Evolutionary conservation across 768 basidiomycete species (phyloP), one percentile per base, ranked within the genome.

Genomic region (Rhizopogon sp.): DNA sequence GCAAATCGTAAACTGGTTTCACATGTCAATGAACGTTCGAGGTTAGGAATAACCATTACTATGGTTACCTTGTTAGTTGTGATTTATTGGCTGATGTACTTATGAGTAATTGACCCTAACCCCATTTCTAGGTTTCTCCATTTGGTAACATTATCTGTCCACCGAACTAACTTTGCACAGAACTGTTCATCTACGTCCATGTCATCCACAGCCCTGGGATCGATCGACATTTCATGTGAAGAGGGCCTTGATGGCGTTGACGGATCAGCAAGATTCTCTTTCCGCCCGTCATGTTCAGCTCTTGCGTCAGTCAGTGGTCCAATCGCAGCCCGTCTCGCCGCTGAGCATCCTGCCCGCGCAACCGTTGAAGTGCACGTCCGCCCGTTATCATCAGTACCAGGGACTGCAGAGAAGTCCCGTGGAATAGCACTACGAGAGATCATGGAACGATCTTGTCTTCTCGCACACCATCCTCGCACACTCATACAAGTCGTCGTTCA

Each of bases 401-500:
- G 83, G 4, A 88, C 87, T 8, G 76, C 86, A 54, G 77, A 87
- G 35, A 90, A 87, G 64, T 72, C 81, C 0, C 66, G 84, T 39
- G 79, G 79, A 0, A 67, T 77, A 6, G 73, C 73, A 1, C 74
- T 93, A 51, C 79, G 81, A 17, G 69, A 79, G 5, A 73, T 83
- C 11, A 67, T 93, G 28, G 69, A 80, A 13, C 86, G 87, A 5
- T 75, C 80, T 0, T 72, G 90, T 39, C 70, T 90, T n/a, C 79
- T 92, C 46, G 73, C 78, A 4, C 79, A 81, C 46, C 78, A 85
- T 55, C 92, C 91, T 7, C 75, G 91, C 13, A 83, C 87, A 3
- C 76, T 90, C 9, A 73, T 92, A 3, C 90, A 92, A 60, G 74
- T 93, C n/a, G 85, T 90, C 1, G 76, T 88, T 0, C 91, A 93